Percentiles rank a stretch among this genome's conserved stretches.
These are phyloP conservation scores for Triticum turgidum DNA, from an alignment of 176 grass and related monocot genomes.

Conservation along the genomic window DNA sequence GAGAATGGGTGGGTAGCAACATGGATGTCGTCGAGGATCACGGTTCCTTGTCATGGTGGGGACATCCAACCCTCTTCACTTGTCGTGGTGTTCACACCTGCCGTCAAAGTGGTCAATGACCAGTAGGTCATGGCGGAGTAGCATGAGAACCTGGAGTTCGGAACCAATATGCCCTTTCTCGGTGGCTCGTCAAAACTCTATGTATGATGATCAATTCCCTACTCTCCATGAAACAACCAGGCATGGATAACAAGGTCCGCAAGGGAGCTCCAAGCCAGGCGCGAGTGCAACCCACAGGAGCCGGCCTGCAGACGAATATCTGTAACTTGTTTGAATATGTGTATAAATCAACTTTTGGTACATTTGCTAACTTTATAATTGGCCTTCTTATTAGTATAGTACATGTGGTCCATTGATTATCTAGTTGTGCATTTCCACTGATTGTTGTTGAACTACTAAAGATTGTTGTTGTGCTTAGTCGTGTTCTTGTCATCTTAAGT, in stretches of 20 bases:
- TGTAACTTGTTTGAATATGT: too few relatives aligned
- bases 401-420: too few relatives aligned
- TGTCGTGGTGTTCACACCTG: neutral
- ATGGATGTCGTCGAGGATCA: neutral
- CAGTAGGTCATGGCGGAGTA: neutral
- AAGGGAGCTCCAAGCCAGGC: neutral
- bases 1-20: neutral
- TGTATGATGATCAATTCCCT: constrained; percentile 29
- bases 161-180: constrained; percentile 37
- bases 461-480: neutral
- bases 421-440: neutral
- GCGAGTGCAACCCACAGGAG: too few relatives aligned
- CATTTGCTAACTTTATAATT: too few relatives aligned
- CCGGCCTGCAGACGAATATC: too few relatives aligned
- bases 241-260: neutral
- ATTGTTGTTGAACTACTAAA: too few relatives aligned
- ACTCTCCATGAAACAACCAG: neutral
- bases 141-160: constrained; percentile 24
- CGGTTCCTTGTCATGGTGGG: neutral
- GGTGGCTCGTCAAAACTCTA: neutral
- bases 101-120: neutral
- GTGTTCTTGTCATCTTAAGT: neutral
- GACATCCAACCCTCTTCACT: neutral
- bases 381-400: too few relatives aligned
- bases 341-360: too few relatives aligned